Evolutionary conservation across 441 rosid species (phyloP), one percentile per base, ranked within the genome.

Genomic region (Flueggea neowawraea): DNA sequence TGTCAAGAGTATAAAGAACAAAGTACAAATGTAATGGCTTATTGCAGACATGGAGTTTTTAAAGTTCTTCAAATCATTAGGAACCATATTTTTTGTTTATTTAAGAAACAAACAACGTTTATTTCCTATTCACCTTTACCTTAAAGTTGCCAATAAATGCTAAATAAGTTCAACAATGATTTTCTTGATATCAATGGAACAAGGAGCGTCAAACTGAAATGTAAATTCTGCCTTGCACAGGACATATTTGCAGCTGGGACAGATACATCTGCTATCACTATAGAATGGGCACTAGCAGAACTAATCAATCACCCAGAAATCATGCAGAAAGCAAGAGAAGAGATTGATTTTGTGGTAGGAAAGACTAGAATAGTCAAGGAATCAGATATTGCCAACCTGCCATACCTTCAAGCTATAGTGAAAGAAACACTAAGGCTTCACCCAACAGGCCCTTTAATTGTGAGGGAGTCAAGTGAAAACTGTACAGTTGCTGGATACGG

Each of bases 371-470:
- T 79, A 31, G 70, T 69, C 6, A 33, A 64, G 47, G 83, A 79
- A 65, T 61, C 73, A 22, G 78, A 79, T 22, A 67, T 79, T 2
- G 45, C 71, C 0, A 70, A 72, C 41, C 78, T 79, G n/a, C 80
- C 76, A 5, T 70, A 70, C 62, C 65, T 75, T 39, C 28, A 22
- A 22, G 28, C 28, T 22, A 22, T 22, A 22, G 28, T 22, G 28
- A 22, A 22, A 22, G 28, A 22, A 22, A 22, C 28, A 22, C 28
- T 22, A 22, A 22, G 28, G 28, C 28, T 22, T 22, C 28, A 22
- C 64, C 95, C 92, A 3, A 73, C 81, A 0, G 90, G 90, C 2
- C 89, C 92, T 0, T 62, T 90, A 51, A 64, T 84, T 0, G 76
- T 82, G 7, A 79, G 92, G 63, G 86, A 85, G 65, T 83, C 90